Conservation (phyloP, 2,329 filamentous ascomycete genomes). For the Aspergillus ustus region DNA sequence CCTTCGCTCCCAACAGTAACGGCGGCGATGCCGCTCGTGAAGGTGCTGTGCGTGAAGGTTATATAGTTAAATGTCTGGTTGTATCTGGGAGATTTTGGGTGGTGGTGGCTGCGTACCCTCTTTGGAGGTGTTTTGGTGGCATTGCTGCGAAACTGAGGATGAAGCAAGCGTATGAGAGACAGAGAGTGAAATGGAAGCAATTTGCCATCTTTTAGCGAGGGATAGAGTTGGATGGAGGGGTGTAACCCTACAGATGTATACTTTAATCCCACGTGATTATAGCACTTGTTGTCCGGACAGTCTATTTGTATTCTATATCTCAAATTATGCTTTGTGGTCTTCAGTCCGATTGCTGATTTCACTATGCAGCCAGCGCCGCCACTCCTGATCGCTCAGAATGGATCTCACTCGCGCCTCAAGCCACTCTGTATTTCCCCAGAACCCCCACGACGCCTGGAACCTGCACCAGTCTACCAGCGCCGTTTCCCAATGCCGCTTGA, state of each 20-base stretch:
- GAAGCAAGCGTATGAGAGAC: not conserved
- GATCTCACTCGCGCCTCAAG: constrained; percentile 59
- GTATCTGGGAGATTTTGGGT: not conserved
- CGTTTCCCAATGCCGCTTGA: constrained; percentile 67
- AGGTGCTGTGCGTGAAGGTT: not conserved
- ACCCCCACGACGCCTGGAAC: constrained; percentile 65
- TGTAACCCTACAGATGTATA: not conserved
- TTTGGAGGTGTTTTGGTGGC: not conserved
- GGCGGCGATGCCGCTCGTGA: not conserved
- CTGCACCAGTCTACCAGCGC: constrained; percentile 70
- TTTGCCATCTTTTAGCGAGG: not conserved
- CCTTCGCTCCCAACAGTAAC: not conserved
- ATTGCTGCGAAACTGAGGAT: not conserved
- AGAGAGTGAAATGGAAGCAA: not conserved
- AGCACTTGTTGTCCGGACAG: not conserved
- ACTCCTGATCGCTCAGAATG: constrained; percentile 53
- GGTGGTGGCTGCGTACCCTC: not conserved
- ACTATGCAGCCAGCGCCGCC: constrained; percentile 52
- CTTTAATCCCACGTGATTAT: not conserved
- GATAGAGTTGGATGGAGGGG: not conserved
- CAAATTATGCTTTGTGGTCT: not conserved
- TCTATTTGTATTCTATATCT: not conserved
- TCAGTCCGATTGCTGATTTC: constrained; percentile 18
- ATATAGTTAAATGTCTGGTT: not conserved
- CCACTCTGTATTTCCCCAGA: constrained; percentile 65